phyloP scores from a whole-genome alignment of 306 rosid species.

The Pterocarpus macrocarpus region DNA sequence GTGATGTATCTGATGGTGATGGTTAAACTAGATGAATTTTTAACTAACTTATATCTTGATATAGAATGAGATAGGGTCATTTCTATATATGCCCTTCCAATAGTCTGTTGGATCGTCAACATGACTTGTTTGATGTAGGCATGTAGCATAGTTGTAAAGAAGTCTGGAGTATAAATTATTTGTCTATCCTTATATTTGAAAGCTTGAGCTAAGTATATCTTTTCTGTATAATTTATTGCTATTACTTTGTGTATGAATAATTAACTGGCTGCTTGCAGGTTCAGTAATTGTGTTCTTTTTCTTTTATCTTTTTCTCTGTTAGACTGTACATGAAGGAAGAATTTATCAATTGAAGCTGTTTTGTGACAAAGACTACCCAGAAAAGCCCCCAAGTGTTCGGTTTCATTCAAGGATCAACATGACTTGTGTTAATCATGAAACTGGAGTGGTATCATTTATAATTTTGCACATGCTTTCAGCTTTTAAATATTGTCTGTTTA shows the following conservation, averaged over 20 bases:
- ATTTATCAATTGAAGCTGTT: conserved; percentile 98
- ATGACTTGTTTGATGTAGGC: neutral
- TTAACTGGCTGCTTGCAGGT: conserved; percentile 38
- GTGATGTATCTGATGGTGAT: conserved; percentile 15
- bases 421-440: conserved; percentile 99
- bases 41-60: neutral
- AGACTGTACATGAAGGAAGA: conserved; percentile 99
- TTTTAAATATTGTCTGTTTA: conserved; percentile 5
- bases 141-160: neutral
- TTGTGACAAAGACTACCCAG: conserved; percentile 99
- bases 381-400: conserved; percentile 97
- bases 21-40: neutral
- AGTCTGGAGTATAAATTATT: conserved; percentile 6
- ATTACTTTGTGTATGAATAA: conserved; percentile 14
- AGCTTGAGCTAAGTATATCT: neutral
- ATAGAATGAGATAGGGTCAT: neutral
- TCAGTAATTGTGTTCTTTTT: conserved; percentile 37
- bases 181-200: neutral
- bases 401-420: conserved; percentile 97
- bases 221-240: neutral
- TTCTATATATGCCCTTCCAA: neutral
- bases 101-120: neutral
- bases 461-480: conserved; percentile 38
- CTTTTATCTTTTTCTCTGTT: conserved; percentile 13
- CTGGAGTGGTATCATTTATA: conserved; percentile 86